Percentiles rank a stretch among this genome's conserved stretches.
phyloP scores from a whole-genome alignment of 257 asterid genomes.

The Galeopsis tetrahit region DNA sequence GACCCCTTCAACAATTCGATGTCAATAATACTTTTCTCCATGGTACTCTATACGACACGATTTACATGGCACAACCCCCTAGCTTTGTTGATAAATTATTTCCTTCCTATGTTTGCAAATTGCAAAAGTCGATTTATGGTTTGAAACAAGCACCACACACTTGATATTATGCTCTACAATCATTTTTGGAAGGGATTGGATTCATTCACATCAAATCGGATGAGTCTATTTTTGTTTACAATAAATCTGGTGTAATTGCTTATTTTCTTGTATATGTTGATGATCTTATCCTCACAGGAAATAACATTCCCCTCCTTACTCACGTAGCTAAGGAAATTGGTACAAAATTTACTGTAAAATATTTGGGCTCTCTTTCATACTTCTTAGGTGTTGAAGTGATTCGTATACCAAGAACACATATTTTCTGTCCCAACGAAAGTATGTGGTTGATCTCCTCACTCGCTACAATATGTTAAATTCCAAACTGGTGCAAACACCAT shows the following conservation, averaged over 20 bases:
- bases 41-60: background rate
- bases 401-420: background rate
- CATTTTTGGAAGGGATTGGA: background rate
- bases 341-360: background rate
- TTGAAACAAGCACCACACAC: background rate
- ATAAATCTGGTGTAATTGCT: background rate
- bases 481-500: too few relatives aligned
- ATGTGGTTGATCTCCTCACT: background rate
- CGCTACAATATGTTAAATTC: background rate
- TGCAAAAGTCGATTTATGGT: background rate
- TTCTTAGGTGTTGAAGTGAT: background rate
- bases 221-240: background rate
- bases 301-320: background rate
- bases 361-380: background rate
- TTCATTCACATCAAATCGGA: background rate
- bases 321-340: background rate
- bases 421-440: background rate
- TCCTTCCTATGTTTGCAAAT: background rate
- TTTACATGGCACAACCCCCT: background rate
- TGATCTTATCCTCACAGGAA: background rate
- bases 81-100: too few relatives aligned
- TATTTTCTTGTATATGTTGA: background rate
- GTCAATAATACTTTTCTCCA: background rate
- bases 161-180: background rate
- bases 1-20: background rate